Conservation (phyloP, 495 filamentous ascomycete genomes). For the Margaritispora aquatica region DNA sequence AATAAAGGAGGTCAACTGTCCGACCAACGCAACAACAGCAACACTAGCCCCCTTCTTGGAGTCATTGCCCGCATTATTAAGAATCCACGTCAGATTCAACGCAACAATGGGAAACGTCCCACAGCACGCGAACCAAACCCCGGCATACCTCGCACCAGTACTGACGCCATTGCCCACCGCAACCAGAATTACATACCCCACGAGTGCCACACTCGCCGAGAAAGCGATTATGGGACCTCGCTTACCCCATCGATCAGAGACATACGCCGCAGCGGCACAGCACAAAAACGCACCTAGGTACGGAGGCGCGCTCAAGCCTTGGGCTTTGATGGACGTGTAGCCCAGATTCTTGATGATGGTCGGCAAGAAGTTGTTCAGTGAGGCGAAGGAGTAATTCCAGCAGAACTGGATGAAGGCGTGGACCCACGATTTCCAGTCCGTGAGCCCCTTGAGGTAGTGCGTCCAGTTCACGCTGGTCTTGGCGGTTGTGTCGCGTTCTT, state of each 20-base stretch:
- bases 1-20: constrained; percentile 62
- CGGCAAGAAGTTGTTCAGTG: constrained; percentile 76
- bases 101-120: constrained; percentile 64
- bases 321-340: constrained; percentile 62
- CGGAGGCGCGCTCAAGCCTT: constrained; percentile 74
- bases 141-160: constrained; percentile 57
- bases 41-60: constrained; percentile 61
- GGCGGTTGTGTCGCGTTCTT: constrained; percentile 50
- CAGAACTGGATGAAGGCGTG: constrained; percentile 40
- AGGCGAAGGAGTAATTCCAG: constrained; percentile 62
- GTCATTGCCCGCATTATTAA: constrained; percentile 69
- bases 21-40: constrained; percentile 59
- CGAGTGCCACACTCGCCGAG: constrained; percentile 55
- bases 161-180: not conserved
- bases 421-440: constrained; percentile 28
- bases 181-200: constrained; percentile 64
- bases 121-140: constrained; percentile 60
- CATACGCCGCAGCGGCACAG: constrained; percentile 59
- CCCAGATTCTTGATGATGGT: constrained; percentile 74
- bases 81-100: constrained; percentile 65
- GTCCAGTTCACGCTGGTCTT: constrained; percentile 36
- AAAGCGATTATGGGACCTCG: constrained; percentile 57
- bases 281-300: constrained; percentile 73
- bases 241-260: constrained; percentile 66
- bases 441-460: constrained; percentile 45